A percentile compares a stretch with the other conserved stretches of the same genome.
Conservation (phyloP, 208 protist species). For the Trypanosoma boissoni region DNA sequence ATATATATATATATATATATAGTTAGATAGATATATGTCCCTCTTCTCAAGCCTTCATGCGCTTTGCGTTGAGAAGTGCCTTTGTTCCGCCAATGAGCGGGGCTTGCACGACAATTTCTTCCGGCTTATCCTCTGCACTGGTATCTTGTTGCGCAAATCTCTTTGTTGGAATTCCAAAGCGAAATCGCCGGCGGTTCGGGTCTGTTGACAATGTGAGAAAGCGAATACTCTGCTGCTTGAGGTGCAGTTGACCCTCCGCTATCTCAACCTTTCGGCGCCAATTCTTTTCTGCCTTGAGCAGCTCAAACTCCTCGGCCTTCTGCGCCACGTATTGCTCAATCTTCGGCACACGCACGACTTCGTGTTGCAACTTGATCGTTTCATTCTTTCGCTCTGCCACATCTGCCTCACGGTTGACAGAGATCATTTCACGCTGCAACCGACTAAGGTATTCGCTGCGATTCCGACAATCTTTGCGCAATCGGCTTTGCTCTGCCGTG, state of each 20-base stretch:
- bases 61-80: slow-evolving; percentile 25
- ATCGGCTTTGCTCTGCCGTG: slow-evolving; percentile 70
- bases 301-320: slow-evolving; percentile 90
- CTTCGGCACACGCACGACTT: slow-evolving; percentile 89
- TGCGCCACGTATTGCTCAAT: slow-evolving; percentile 94
- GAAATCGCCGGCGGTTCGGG: slow-evolving; percentile 22
- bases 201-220: slow-evolving; percentile 26
- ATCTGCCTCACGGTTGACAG: slow-evolving; percentile 65
- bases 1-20: no score
- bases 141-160: not conserved
- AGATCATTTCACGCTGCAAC: slow-evolving; percentile 57
- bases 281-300: slow-evolving; percentile 84
- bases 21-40: not conserved
- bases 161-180: slow-evolving; percentile 11
- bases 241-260: slow-evolving; percentile 63
- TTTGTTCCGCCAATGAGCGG: slow-evolving; percentile 25
- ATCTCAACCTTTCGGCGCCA: slow-evolving; percentile 93
- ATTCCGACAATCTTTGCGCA: slow-evolving; percentile 85
- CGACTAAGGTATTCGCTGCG: slow-evolving; percentile 70
- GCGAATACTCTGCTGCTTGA: slow-evolving; percentile 60
- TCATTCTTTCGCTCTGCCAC: slow-evolving; percentile 69
- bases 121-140: slow-evolving; percentile 2
- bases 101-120: not conserved
- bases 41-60: slow-evolving; percentile 1
- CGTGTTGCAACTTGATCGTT: slow-evolving; percentile 76